Evolutionary conservation across 2,329 filamentous ascomycete genomes (phyloP), one percentile per base, ranked within the genome.

Genomic region (Venturia oleaginea): DNA sequence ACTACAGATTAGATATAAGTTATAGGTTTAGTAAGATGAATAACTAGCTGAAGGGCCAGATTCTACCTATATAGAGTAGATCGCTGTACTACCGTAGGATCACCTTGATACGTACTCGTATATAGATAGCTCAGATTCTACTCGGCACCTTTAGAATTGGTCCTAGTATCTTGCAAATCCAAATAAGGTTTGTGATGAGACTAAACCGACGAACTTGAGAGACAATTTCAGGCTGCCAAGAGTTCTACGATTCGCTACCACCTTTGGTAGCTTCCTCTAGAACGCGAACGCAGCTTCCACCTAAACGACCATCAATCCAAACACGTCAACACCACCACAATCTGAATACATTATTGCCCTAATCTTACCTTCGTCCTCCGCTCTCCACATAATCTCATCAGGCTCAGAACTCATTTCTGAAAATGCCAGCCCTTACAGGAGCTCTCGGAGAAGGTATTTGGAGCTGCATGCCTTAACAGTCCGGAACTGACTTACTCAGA

Each of bases 401-500:
- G 15, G 19, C 27, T 15, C 19, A 11, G 7, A n/a, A 34, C 17
- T n/a, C 48, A 11, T 34, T n/a, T 15, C 51, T 34, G 27, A 57
- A 19, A 34, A 57, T 57, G 51, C 51, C 51, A 34, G 30, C 30
- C 51, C 51, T 57, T 22, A 57, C 51, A 34, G 51, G 51, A 57
- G 51, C 51, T 8, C 51, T 57, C 24, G 51, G 51, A 34, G 51
- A 57, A 57, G 51, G 51, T 57, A 22, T 34, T 19, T 34, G 30
- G 4, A 57, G 51, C 51, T 34, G 15, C 6, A 57, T 57, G 30
- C 51, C 34, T 32, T 27, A 13, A 19, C 27, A 6, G 2, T 32
- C 10, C 24, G 7, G 19, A n/a, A 34, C 51, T 57, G 19, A 57
- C 30, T n/a, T 32, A 15, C 51, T 34, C 51, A 97, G 94, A 99